Evolutionary conservation across 257 asterid genomes (phyloP), one percentile per base, ranked within the genome.

Genomic region (Penstemon newberryi): DNA sequence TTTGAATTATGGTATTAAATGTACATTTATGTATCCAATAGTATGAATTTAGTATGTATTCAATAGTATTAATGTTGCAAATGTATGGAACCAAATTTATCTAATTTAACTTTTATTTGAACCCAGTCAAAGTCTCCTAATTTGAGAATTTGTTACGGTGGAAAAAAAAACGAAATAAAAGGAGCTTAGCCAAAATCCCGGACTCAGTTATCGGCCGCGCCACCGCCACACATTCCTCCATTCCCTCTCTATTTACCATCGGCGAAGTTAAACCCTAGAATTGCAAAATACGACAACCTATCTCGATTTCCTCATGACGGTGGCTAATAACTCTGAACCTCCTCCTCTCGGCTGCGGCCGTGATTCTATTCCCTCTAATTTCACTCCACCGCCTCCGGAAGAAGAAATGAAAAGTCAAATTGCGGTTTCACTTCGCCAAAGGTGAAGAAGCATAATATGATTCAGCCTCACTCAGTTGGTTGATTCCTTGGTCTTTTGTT

Each of bases 121-220:
- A 15, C 18, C 18, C 18, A 15, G 18, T 15, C 18, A 15, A 15
- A 15, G 18, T 15, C 18, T 15, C 18, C 18, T 15, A 15, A 15
- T 15, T 15, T 15, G 18, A 15, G 18, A 15, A 15, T 15, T 15
- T 15, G 18, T 15, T 15, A 15, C 18, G 18, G 18, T 15, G 18
- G 0, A 19, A 51, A 69, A 76, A 15, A 15, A 15, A 57, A 91
- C 90, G 98, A 82, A 95, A 80, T 15, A 0, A 15, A 15, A 75
- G 89, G 69, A 85, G 78, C 73, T 79, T 85, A 7, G 50, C 83
- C 13, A 88, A 71, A 73, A 47, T 92, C 55, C 83, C 91, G 5
- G 78, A 63, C 78, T 74, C 83, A 25, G 70, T 77, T 44, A 72
- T 70, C 44, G 76, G 77, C 62, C 82, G 84, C 64, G 47, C 83